phyloP scores from a whole-genome alignment of 306 rosid species.

The Dalbergia oliveri region DNA sequence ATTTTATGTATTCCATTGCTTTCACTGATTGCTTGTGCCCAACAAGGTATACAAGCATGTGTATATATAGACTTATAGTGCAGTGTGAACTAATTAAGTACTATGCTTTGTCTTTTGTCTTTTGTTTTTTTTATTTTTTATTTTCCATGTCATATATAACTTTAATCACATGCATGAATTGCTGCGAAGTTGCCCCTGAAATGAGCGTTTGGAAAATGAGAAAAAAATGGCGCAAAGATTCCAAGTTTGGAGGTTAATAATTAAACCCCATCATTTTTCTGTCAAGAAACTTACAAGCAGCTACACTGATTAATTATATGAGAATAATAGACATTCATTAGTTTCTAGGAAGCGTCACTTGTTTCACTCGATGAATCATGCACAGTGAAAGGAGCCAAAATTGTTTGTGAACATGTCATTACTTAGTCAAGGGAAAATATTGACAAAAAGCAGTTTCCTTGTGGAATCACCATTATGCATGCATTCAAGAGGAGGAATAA shows the following conservation, averaged over 20 bases:
- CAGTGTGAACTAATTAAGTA: constrained; percentile 2
- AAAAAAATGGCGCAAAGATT: constrained; percentile 16
- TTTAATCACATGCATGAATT: constrained; percentile 20
- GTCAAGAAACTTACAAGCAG: constrained; percentile 34
- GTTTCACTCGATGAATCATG: background rate
- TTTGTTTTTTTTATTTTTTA: background rate
- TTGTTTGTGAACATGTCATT: background rate
- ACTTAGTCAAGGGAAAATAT: background rate
- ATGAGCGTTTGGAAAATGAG: background rate
- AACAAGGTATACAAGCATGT: background rate
- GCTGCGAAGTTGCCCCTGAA: constrained; percentile 39
- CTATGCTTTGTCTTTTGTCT: background rate
- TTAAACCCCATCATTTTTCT: background rate
- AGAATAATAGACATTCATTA: background rate
- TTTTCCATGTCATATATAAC: too few species aligned
- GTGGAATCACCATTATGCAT: background rate
- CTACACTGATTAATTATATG: background rate
- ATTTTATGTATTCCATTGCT: background rate
- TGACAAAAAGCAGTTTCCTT: background rate
- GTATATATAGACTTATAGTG: constrained; percentile 25
- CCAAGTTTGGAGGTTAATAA: background rate
- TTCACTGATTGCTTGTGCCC: background rate
- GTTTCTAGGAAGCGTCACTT: background rate
- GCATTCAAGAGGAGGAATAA: too few species aligned
- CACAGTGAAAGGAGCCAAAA: background rate